Conservation (phyloP, 306 rosid genomes). For the Delonix regia region DNA sequence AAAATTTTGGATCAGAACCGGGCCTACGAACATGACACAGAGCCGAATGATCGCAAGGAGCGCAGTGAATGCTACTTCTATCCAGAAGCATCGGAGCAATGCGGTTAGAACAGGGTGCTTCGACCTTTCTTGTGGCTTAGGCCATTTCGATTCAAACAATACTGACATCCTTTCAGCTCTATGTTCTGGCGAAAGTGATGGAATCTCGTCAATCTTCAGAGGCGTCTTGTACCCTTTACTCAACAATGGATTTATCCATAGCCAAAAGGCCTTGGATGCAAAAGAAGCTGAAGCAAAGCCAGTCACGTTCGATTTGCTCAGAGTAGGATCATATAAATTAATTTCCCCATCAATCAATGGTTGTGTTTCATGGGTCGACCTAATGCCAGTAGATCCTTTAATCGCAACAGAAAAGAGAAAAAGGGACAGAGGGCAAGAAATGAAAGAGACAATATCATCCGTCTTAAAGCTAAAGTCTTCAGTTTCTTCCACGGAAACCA, state of each 20-base stretch:
- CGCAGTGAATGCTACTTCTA: conserved; percentile 69
- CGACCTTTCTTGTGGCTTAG: conserved; percentile 64
- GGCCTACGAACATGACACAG: conserved; percentile 79
- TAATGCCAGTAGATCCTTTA: conserved; percentile 71
- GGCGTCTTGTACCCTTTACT: conserved; percentile 75
- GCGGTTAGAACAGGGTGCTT: conserved; percentile 77
- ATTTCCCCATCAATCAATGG: conserved; percentile 38
- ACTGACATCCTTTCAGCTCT: conserved; percentile 72
- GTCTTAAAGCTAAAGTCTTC: conserved; percentile 45
- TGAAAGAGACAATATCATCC: conserved; percentile 63
- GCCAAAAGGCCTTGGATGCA: conserved; percentile 74
- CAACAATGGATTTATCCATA: conserved; percentile 91
- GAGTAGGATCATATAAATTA: conserved; percentile 32
- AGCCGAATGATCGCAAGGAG: conserved; percentile 69
- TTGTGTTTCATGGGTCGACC: conserved; percentile 32
- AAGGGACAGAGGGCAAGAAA: conserved; percentile 61
- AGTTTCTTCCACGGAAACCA: conserved; percentile 40
- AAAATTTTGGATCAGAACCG: conserved; percentile 72
- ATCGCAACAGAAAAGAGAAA: conserved; percentile 58
- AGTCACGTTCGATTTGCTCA: conserved; percentile 52
- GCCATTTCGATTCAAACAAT: conserved; percentile 80
- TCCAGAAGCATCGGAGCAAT: conserved; percentile 86
- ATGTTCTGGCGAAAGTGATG: conserved; percentile 72
- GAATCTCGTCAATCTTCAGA: conserved; percentile 67
- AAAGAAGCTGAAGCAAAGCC: conserved; percentile 84